A percentile compares a stretch with the other conserved stretches of the same genome.
phyloP scores from a whole-genome alignment of 805 yeast species.

The Teunomyces tritomae region DNA sequence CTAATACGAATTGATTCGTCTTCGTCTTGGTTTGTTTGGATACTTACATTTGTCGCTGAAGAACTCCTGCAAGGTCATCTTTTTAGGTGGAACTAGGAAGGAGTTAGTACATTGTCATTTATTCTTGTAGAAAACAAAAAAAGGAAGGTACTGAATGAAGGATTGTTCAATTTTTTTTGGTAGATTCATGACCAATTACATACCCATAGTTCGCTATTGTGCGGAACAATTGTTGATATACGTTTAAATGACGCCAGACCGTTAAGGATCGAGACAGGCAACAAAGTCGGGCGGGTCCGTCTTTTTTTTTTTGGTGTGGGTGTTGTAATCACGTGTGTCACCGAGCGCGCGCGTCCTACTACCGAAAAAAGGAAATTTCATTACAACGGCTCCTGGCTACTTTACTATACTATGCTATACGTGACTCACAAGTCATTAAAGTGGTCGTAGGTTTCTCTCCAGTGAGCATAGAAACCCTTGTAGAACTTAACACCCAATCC shows the following conservation, averaged over 20 bases:
- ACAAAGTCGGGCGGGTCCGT: neutral
- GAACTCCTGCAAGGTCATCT: conserved; percentile 47
- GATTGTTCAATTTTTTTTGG: neutral
- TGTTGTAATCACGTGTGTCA: neutral
- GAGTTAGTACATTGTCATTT: conserved; percentile 10
- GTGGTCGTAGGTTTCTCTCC: conserved; percentile 58
- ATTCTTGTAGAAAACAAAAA: neutral
- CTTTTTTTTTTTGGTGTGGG: neutral
- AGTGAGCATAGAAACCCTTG: conserved; percentile 62
- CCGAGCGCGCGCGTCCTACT: neutral
- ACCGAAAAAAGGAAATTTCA: neutral
- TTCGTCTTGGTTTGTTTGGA: neutral
- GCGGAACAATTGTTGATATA: conserved; percentile 1
- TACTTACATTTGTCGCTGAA: conserved; percentile 45
- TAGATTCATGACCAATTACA: neutral
- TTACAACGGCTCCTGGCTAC: neutral
- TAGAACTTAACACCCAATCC: conserved; percentile 73
- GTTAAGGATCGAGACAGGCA: conserved; percentile 2
- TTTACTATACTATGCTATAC: no score
- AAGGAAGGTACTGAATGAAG: no score
- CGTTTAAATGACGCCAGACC: conserved; percentile 2
- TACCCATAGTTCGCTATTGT: conserved; percentile 8
- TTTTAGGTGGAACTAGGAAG: conserved; percentile 38
- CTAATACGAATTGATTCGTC: neutral
- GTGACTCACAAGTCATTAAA: conserved; percentile 45